Evolutionary conservation across 2,329 filamentous ascomycete genomes (phyloP).

Genomic region (Beauveria sp.): DNA sequence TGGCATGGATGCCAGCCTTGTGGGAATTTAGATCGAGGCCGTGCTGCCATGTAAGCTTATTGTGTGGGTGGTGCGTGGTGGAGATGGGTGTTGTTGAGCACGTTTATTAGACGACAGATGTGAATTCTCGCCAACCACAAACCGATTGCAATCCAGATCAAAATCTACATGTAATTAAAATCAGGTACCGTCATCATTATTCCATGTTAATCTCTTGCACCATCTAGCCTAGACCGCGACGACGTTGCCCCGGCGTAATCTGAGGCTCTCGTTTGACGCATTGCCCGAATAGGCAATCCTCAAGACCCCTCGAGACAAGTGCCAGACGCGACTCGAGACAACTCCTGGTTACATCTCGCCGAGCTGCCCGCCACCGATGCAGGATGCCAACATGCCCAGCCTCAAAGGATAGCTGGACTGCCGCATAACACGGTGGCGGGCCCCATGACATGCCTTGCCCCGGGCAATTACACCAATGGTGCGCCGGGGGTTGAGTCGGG

Average conservation of each 20-base stretch:
- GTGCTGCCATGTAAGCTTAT: not conserved
- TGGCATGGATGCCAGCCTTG: not conserved
- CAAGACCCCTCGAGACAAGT: constrained; percentile 14
- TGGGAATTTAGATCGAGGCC: constrained; percentile 1
- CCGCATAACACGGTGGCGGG: not conserved
- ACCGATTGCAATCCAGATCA: not conserved
- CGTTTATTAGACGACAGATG: not conserved
- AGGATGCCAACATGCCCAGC: not conserved
- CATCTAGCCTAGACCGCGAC: not conserved
- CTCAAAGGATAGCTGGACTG: too few species aligned
- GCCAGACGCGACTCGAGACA: constrained; percentile 28
- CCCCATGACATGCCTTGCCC: not conserved
- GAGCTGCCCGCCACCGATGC: not conserved
- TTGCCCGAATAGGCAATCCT: constrained; percentile 13
- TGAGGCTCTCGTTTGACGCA: constrained; percentile 9
- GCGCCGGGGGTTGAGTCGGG: not conserved
- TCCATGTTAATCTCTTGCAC: too few species aligned
- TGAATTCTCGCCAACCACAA: not conserved
- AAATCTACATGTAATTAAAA: not conserved
- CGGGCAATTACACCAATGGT: not conserved
- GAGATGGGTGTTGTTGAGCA: not conserved
- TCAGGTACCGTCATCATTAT: not conserved
- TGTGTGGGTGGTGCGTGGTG: not conserved
- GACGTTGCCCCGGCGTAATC: not conserved
- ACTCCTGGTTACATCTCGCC: constrained; percentile 24